These are phyloP conservation scores for Cadophora sp. DNA, from an alignment of 2,329 filamentous ascomycete species.

Conservation along the genomic window DNA sequence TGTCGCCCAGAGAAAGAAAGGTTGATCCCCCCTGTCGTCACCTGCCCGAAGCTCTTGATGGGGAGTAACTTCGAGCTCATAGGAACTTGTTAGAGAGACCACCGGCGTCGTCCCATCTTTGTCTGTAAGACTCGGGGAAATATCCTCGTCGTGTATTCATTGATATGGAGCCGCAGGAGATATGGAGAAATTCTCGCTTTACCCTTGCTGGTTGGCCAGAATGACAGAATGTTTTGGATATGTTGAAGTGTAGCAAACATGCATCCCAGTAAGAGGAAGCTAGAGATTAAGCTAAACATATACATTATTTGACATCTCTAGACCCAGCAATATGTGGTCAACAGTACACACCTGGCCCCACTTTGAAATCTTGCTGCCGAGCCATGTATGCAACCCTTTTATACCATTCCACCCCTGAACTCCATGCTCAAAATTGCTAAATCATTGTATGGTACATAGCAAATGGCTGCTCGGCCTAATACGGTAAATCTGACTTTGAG, in stretches of 20 bases:
- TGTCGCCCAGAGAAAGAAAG: background rate
- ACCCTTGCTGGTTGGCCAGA: too few species aligned
- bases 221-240: too few species aligned
- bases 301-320: background rate
- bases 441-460: background rate
- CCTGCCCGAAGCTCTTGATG: background rate
- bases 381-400: background rate
- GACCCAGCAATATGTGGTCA: background rate
- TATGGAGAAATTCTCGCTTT: background rate
- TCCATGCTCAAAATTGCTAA: conserved; percentile 3
- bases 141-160: conserved; percentile 14
- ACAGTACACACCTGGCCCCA: conserved; percentile 8
- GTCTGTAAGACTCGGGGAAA: conserved; percentile 11
- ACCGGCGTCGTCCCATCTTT: conserved; percentile 1
- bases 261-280: background rate
- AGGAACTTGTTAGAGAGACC: background rate
- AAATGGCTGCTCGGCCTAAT: background rate
- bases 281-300: background rate
- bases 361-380: background rate
- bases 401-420: background rate
- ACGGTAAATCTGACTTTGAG: conserved; percentile 18
- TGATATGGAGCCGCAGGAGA: background rate
- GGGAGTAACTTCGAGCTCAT: background rate
- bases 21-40: background rate
- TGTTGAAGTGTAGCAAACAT: background rate